Conservation (phyloP, 345 rosid species). For the Eutrema japonicum region DNA sequence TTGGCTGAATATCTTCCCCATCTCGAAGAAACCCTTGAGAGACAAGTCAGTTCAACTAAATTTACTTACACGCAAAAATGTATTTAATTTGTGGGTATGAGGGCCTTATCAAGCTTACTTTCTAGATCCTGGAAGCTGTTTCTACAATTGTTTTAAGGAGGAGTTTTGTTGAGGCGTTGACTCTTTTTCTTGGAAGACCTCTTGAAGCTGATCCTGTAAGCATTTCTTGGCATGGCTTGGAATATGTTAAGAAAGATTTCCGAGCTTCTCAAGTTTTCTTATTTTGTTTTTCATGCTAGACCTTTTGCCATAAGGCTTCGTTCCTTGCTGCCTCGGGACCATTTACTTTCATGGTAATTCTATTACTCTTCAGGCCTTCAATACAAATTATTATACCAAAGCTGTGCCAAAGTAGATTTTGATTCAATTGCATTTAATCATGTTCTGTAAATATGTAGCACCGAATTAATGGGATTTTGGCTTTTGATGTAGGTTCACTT, state of each 20-base stretch:
- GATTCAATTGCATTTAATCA: background rate
- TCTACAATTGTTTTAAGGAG: constrained; percentile 69
- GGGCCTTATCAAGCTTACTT: constrained; percentile 21
- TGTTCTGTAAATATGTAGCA: constrained; percentile 12
- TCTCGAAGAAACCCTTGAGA: constrained; percentile 81
- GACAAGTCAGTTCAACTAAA: constrained; percentile 61
- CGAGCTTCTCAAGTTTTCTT: constrained; percentile 15
- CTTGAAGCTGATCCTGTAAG: constrained; percentile 91
- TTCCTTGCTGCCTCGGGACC: constrained; percentile 74
- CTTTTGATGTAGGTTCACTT: constrained; percentile 64
- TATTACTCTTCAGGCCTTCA: background rate
- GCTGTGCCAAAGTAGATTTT: background rate
- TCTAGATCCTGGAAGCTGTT: constrained; percentile 73
- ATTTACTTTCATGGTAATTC: constrained; percentile 74
- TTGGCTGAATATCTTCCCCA: constrained; percentile 99
- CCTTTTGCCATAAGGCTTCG: constrained; percentile 76
- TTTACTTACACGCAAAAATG: background rate
- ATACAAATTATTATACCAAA: background rate
- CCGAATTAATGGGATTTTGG: background rate
- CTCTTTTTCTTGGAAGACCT: constrained; percentile 77
- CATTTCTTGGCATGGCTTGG: constrained; percentile 22
- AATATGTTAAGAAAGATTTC: constrained; percentile 2
- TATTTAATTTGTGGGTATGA: background rate
- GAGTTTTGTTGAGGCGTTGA: constrained; percentile 74
- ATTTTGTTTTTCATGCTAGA: constrained; percentile 53